phyloP scores from a whole-genome alignment of 2,329 filamentous ascomycete species.

The Trichoderma pleuroti region DNA sequence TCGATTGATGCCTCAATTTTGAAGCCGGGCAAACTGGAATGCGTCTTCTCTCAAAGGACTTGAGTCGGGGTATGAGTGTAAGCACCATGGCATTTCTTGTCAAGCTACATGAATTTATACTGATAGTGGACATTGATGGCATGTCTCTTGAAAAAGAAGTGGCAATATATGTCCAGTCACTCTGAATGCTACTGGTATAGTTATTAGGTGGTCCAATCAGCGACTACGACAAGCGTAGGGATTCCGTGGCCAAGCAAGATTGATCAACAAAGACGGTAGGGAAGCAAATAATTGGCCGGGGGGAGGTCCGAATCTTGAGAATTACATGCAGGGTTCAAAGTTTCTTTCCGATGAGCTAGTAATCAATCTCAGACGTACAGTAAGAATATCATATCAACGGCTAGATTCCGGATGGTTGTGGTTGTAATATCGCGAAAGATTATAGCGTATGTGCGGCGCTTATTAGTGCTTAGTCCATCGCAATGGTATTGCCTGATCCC shows the following conservation, averaged over 20 bases:
- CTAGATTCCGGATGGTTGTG: neutral
- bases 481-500: neutral
- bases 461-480: slow-evolving; percentile 1
- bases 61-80: neutral
- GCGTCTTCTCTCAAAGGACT: neutral
- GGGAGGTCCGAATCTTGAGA: neutral
- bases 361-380: neutral
- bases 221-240: neutral
- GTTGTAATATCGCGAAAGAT: neutral
- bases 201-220: neutral
- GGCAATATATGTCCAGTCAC: no score
- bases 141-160: neutral
- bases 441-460: neutral
- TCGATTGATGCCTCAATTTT: neutral
- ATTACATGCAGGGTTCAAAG: neutral
- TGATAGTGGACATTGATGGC: neutral
- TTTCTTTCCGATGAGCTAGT: neutral
- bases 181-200: neutral
- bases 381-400: neutral
- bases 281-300: neutral
- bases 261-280: neutral
- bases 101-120: no score
- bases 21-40: slow-evolving; percentile 12
- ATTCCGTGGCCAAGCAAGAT: neutral
- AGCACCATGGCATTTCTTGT: neutral